A percentile compares a stretch with the other conserved stretches of the same genome.
Evolutionary conservation across 2,329 filamentous ascomycete species (phyloP).

Genomic region (Nannizziopsis arthrosporioides): DNA sequence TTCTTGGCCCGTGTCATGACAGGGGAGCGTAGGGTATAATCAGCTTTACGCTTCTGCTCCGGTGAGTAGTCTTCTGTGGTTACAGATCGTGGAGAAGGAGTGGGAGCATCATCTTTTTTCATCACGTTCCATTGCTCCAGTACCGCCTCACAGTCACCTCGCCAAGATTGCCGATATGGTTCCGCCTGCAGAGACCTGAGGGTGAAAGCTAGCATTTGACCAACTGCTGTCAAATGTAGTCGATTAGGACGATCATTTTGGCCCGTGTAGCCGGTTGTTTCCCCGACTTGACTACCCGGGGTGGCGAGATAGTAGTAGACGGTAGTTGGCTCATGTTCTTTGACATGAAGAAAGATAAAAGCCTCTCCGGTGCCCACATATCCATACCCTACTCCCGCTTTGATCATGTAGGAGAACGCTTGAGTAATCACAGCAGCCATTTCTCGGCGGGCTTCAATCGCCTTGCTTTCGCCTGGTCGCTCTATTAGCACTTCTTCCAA

Average conservation of each 20-base stretch:
- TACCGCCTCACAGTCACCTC: conserved; percentile 10
- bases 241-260: conserved; percentile 14
- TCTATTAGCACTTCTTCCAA: conserved; percentile 32
- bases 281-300: conserved; percentile 23
- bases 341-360: conserved; percentile 33
- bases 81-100: neutral
- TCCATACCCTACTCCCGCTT: conserved; percentile 36
- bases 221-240: conserved; percentile 23
- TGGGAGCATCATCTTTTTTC: conserved; percentile 15
- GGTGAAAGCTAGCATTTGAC: conserved; percentile 24
- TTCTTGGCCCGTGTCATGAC: conserved; percentile 10
- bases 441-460: conserved; percentile 30
- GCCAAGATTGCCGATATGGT: conserved; percentile 16
- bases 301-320: conserved; percentile 26
- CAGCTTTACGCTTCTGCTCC: neutral
- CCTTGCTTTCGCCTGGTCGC: conserved; percentile 24
- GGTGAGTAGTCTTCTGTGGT: conserved; percentile 11
- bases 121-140: conserved; percentile 20
- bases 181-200: conserved; percentile 19
- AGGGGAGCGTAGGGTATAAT: conserved; percentile 6
- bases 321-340: conserved; percentile 21
- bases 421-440: conserved; percentile 37
- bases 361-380: conserved; percentile 36
- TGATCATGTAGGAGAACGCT: conserved; percentile 42
- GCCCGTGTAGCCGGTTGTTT: conserved; percentile 16